A percentile compares a stretch with the other conserved stretches of the same genome.
These are phyloP conservation scores for Neurospora sp. DNA, from an alignment of 495 filamentous ascomycete species.

Conservation along the genomic window DNA sequence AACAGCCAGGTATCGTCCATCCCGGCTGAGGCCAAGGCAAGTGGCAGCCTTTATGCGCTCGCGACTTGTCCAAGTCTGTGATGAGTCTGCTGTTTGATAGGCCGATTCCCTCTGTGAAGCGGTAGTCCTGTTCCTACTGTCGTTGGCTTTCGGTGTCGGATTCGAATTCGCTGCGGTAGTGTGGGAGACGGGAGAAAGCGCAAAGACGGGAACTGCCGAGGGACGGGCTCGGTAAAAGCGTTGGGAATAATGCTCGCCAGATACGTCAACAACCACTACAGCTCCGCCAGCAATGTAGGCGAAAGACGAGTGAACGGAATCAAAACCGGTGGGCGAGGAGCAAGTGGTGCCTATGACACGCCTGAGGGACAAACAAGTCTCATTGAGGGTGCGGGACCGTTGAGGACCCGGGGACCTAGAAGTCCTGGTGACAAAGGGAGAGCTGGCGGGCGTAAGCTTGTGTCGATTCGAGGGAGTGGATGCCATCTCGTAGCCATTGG, in stretches of 20 bases:
- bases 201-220: conserved; percentile 55
- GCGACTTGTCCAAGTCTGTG: conserved; percentile 69
- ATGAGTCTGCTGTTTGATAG: conserved; percentile 21
- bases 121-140: conserved; percentile 48
- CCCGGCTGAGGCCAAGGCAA: conserved; percentile 82
- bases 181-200: conserved; percentile 27
- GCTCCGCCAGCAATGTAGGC: conserved; percentile 87
- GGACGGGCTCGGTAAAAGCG: conserved; percentile 86
- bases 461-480: conserved; percentile 51
- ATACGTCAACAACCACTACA: conserved; percentile 78
- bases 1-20: conserved; percentile 81
- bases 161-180: conserved; percentile 28
- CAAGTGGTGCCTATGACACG: conserved; percentile 86
- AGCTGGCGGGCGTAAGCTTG: conserved; percentile 73
- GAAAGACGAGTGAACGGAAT: conserved; percentile 66
- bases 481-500: conserved; percentile 49
- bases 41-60: conserved; percentile 93
- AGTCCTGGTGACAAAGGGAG: conserved; percentile 53
- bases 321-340: conserved; percentile 75
- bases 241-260: conserved; percentile 65
- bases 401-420: conserved; percentile 51
- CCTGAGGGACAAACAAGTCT: conserved; percentile 57
- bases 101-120: conserved; percentile 47
- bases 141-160: conserved; percentile 56
- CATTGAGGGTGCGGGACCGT: conserved; percentile 24